A percentile compares a stretch with the other conserved stretches of the same genome.
Evolutionary conservation across 1,284 basidiomycete species (phyloP).

Genomic region (Ustilago esculenta): DNA sequence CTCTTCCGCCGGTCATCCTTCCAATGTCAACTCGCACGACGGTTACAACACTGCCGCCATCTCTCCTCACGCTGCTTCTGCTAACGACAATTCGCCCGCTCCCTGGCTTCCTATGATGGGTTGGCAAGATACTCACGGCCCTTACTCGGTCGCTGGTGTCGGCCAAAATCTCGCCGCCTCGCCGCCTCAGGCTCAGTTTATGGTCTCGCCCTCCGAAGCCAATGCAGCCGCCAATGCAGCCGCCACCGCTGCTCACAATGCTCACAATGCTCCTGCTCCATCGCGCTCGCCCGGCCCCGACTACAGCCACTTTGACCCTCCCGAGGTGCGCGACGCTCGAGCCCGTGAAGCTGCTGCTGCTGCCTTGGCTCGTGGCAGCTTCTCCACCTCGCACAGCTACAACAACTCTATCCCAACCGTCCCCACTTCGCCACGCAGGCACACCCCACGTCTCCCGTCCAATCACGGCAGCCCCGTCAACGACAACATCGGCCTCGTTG

Average conservation of each 20-base stretch:
- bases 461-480: constrained; percentile 27
- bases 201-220: constrained; percentile 42
- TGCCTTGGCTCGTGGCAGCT: constrained; percentile 19
- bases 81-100: constrained; percentile 25
- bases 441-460: constrained; percentile 15
- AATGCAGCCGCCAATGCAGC: constrained; percentile 19
- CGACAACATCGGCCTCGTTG: constrained; percentile 16
- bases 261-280: constrained; percentile 2
- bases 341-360: constrained; percentile 50
- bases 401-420: constrained; percentile 3
- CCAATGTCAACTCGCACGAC: constrained; percentile 23
- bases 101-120: constrained; percentile 44
- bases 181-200: constrained; percentile 34
- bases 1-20: constrained; percentile 30
- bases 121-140: constrained; percentile 36
- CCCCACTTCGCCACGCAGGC: constrained; percentile 29
- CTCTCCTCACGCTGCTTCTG: constrained; percentile 21
- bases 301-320: constrained; percentile 60
- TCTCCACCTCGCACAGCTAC: constrained; percentile 21
- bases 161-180: constrained; percentile 21
- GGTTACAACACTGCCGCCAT: constrained; percentile 25
- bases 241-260: constrained; percentile 7
- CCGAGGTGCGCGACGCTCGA: constrained; percentile 56
- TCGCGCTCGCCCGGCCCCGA: constrained; percentile 40
- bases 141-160: constrained; percentile 36